phyloP scores from a whole-genome alignment of 148 eudicot species.

The Rhododendron williamsianum region DNA sequence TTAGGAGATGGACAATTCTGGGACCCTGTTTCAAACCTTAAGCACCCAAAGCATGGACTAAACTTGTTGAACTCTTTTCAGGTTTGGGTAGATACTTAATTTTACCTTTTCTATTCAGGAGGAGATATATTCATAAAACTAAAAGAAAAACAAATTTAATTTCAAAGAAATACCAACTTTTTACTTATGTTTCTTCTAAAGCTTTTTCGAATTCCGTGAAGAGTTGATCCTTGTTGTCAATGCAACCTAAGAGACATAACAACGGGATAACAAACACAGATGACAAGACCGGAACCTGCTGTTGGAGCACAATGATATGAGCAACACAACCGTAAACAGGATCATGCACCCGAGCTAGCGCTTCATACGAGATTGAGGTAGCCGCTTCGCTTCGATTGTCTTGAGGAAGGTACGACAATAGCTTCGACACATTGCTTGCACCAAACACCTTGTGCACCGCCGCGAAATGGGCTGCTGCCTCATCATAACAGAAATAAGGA shows the following conservation, averaged over 20 bases:
- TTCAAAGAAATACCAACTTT: not conserved
- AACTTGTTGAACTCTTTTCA: not conserved
- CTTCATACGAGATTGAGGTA: slow-evolving; percentile 54
- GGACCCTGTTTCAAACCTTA: not conserved
- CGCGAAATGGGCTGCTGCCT: slow-evolving; percentile 52
- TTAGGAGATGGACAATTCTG: not conserved
- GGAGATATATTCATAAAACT: not conserved
- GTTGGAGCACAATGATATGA: slow-evolving; percentile 68
- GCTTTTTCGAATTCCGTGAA: not conserved
- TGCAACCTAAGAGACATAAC: not conserved
- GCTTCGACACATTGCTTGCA: slow-evolving; percentile 72
- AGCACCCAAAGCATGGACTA: not conserved
- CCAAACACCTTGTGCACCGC: slow-evolving; percentile 89
- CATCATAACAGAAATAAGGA: slow-evolving; percentile 62
- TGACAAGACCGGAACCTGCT: slow-evolving; percentile 39
- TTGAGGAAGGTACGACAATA: slow-evolving; percentile 51
- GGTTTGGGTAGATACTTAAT: not conserved
- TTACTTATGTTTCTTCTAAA: not conserved
- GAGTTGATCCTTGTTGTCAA: not conserved
- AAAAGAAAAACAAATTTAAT: not conserved
- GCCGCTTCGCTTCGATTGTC: slow-evolving; percentile 58
- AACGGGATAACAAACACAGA: not conserved
- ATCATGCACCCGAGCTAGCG: slow-evolving; percentile 69
- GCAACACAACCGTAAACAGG: slow-evolving; percentile 81
- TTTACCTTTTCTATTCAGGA: not conserved